These are phyloP conservation scores for Aristolochia contorta DNA, from an alignment of 164 flowering plant species.

Conservation along the genomic window DNA sequence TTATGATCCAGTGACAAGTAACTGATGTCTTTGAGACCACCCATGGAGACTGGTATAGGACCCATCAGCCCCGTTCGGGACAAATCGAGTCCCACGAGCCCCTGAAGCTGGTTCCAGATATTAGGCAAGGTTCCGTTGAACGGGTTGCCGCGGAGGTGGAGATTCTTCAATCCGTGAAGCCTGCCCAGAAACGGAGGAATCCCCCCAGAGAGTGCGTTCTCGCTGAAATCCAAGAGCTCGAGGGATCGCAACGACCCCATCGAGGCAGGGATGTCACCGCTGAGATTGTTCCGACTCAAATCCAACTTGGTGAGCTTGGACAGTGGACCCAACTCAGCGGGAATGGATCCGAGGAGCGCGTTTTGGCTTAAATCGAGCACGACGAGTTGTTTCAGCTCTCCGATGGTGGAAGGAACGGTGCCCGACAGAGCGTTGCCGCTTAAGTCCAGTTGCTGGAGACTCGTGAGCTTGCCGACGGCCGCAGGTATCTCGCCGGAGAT, in stretches of 20 bases:
- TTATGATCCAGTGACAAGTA: conserved; percentile 10
- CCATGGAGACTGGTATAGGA: conserved; percentile 6
- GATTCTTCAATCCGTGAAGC: background rate
- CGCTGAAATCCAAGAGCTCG: conserved; percentile 8
- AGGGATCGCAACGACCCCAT: background rate
- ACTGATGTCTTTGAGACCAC: conserved; percentile 1
- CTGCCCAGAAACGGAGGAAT: conserved; percentile 1
- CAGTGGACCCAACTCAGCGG: conserved; percentile 1
- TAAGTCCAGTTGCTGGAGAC: conserved; percentile 7
- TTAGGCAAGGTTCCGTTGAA: conserved; percentile 4
- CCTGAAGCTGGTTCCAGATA: conserved; percentile 3
- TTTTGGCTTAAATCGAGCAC: conserved; percentile 11
- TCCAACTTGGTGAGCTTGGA: conserved; percentile 7
- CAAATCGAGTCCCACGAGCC: conserved; percentile 9
- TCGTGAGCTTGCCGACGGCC: background rate
- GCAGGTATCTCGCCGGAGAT: conserved; percentile 4
- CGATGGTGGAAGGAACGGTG: conserved; percentile 3
- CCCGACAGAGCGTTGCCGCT: conserved; percentile 8
- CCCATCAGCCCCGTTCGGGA: conserved; percentile 7
- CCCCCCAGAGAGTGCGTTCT: conserved; percentile 5
- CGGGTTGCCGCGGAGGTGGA: conserved; percentile 7
- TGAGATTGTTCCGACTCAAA: conserved; percentile 6
- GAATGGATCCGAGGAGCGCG: conserved; percentile 2
- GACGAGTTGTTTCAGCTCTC: conserved; percentile 2
- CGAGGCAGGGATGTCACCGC: conserved; percentile 5